phyloP scores from a whole-genome alignment of 495 filamentous ascomycete genomes.

The Aspergillus bridgeri region DNA sequence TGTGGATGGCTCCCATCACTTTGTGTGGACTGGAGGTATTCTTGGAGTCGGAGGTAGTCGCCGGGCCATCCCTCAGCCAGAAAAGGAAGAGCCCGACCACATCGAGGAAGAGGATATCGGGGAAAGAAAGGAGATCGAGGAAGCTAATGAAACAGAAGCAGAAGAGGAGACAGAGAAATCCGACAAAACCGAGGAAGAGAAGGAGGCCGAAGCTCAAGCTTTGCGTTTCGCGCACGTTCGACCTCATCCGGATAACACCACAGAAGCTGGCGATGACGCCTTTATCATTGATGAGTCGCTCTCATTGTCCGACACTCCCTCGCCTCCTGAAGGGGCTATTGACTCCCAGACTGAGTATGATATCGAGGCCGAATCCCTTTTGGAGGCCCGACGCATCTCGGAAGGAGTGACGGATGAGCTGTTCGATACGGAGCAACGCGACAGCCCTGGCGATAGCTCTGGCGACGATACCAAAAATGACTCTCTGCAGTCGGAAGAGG shows the following conservation, averaged over 20 bases:
- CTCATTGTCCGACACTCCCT: background rate
- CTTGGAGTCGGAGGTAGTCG: conserved; percentile 23
- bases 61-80: background rate
- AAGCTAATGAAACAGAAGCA: background rate
- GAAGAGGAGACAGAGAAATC: background rate
- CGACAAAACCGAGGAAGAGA: background rate
- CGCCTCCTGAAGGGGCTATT: conserved; percentile 12
- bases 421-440: conserved; percentile 11
- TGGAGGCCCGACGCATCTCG: conserved; percentile 11
- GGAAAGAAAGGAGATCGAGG: background rate
- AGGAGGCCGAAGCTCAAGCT: background rate
- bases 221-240: background rate
- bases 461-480: background rate
- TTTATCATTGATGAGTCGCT: background rate
- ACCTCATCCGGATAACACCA: background rate
- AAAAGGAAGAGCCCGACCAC: background rate
- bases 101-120: background rate
- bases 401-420: conserved; percentile 14
- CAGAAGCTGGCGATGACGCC: background rate
- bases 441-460: background rate
- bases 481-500: background rate
- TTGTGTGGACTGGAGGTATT: conserved; percentile 34
- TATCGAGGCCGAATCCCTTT: conserved; percentile 21
- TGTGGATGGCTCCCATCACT: conserved; percentile 6
- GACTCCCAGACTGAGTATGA: conserved; percentile 23